Conservation (phyloP, 352 stramenopile genomes). For the Pythium scleroteichum region DNA sequence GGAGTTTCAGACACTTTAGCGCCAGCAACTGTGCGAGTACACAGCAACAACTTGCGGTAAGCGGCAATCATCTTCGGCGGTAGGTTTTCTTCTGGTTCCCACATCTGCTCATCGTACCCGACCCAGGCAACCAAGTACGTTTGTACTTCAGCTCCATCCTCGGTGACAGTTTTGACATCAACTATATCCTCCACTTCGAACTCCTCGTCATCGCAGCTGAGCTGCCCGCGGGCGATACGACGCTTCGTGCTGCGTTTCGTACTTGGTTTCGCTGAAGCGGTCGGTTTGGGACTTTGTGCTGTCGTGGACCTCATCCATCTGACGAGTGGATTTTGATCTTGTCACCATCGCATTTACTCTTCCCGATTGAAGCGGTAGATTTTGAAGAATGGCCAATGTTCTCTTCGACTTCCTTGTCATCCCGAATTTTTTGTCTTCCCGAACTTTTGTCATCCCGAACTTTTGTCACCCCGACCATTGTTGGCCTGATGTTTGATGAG, state of each 20-base stretch:
- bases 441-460: neutral
- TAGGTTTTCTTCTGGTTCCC: constrained; percentile 4
- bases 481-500: neutral
- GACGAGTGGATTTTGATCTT: neutral
- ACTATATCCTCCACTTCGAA: neutral
- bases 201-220: too few relatives aligned
- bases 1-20: neutral
- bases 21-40: neutral
- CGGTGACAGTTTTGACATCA: neutral
- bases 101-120: constrained; percentile 1
- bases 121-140: constrained; percentile 9
- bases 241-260: too few relatives aligned
- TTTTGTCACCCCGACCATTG: neutral
- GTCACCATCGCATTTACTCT: neutral
- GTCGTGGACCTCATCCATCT: neutral
- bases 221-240: neutral
- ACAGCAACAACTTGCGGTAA: neutral
- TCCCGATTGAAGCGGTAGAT: too few relatives aligned
- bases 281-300: neutral
- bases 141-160: neutral
- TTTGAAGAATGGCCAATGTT: neutral
- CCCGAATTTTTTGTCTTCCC: neutral
- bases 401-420: neutral
- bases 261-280: neutral
- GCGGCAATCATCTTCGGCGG: neutral